Percentiles rank a stretch among this genome's conserved stretches.
Evolutionary conservation across 2,329 filamentous ascomycete species (phyloP).

Genomic region (Fusarium sp.): DNA sequence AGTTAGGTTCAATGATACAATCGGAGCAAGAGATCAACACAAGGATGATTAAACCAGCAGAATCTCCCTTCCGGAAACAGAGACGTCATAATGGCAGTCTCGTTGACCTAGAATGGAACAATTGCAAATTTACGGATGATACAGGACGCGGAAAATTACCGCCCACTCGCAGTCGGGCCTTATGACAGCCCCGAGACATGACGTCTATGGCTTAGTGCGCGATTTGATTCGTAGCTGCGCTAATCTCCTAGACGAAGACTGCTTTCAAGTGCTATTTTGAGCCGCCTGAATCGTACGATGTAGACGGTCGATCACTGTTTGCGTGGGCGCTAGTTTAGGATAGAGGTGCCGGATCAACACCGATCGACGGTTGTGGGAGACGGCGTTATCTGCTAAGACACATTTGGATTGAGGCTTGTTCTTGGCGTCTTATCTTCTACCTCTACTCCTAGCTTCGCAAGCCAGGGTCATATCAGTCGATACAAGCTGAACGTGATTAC

Average conservation of each 20-base stretch:
- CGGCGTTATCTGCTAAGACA: background rate
- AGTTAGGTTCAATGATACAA: background rate
- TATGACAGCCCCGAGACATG: background rate
- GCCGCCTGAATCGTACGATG: background rate
- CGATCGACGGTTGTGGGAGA: background rate
- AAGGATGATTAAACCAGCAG: background rate
- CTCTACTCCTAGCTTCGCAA: background rate
- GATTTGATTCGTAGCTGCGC: background rate
- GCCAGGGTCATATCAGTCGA: no score
- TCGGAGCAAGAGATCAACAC: background rate
- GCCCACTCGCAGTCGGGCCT: background rate
- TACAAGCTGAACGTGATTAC: no score
- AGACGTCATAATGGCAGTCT: background rate
- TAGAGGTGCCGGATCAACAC: background rate
- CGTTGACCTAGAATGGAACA: no score
- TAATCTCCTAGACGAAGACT: constrained; percentile 8
- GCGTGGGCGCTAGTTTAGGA: background rate
- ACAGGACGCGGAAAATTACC: no score
- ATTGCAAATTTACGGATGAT: no score
- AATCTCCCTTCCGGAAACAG: background rate
- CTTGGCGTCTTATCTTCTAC: background rate
- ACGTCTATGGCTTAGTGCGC: background rate
- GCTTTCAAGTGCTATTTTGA: background rate
- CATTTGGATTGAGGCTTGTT: background rate
- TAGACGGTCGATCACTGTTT: background rate